Percentiles rank a stretch among this genome's conserved stretches.
These are phyloP conservation scores for Populus trichocarpa DNA, from an alignment of 441 rosid genomes.

Conservation along the genomic window DNA sequence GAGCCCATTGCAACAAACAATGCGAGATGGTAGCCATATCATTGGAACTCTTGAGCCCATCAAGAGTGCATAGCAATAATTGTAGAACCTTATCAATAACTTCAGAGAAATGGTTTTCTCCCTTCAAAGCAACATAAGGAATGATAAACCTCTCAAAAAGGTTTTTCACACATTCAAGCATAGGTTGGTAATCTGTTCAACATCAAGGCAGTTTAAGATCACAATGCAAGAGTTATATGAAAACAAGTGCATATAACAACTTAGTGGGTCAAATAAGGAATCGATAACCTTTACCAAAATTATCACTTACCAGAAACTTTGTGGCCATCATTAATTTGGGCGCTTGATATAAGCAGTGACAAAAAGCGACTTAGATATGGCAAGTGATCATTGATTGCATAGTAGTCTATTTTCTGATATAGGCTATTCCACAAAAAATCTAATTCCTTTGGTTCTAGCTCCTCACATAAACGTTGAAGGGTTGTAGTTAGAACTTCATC, in stretches of 20 bases:
- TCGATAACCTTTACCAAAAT: constrained; percentile 3
- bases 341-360: constrained; percentile 49
- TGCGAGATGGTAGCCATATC: constrained; percentile 38
- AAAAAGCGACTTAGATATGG: constrained; percentile 54
- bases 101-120: constrained; percentile 39
- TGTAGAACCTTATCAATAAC: constrained; percentile 62
- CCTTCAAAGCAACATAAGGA: constrained; percentile 32
- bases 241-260: constrained; percentile 9
- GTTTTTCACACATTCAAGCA: constrained; percentile 49
- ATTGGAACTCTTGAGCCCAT: constrained; percentile 39
- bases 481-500: constrained; percentile 59
- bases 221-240: constrained; percentile 1
- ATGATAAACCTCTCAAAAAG: constrained; percentile 40
- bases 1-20: constrained; percentile 65
- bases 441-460: constrained; percentile 54
- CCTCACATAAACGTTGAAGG: constrained; percentile 63
- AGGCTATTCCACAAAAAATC: constrained; percentile 57
- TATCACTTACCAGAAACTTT: constrained; percentile 56
- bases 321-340: constrained; percentile 45
- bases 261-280: constrained; percentile 16
- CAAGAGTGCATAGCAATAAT: constrained; percentile 60
- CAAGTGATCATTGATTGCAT: constrained; percentile 27
- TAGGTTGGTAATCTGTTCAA: constrained; percentile 57
- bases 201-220: constrained; percentile 12
- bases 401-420: constrained; percentile 42